These are phyloP conservation scores for Auricularia auricula-judae DNA, from an alignment of 768 basidiomycete species.

Conservation along the genomic window DNA sequence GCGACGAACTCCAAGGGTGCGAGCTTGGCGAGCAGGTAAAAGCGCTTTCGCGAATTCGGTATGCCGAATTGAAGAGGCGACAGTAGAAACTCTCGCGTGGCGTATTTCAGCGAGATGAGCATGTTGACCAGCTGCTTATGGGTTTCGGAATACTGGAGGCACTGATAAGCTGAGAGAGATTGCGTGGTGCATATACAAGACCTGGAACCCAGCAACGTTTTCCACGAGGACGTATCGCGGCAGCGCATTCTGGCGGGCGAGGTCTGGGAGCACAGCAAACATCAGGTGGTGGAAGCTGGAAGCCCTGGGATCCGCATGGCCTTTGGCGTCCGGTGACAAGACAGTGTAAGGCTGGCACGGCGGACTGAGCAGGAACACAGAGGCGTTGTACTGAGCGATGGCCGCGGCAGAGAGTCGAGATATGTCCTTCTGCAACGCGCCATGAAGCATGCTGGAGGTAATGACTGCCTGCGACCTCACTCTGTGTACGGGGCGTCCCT, in stretches of 20 bases:
- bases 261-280: constrained; percentile 46
- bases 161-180: not conserved
- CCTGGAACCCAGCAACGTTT: constrained; percentile 80
- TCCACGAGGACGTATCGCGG: constrained; percentile 60
- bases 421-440: constrained; percentile 42
- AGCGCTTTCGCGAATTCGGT: constrained; percentile 72
- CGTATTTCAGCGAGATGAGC: constrained; percentile 45
- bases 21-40: constrained; percentile 64
- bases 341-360: constrained; percentile 81
- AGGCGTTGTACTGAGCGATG: constrained; percentile 37
- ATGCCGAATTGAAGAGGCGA: constrained; percentile 72
- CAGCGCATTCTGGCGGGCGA: constrained; percentile 32
- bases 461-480: not conserved
- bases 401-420: constrained; percentile 37
- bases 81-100: constrained; percentile 48
- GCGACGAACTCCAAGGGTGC: constrained; percentile 27
- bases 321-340: constrained; percentile 61
- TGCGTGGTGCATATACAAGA: constrained; percentile 13
- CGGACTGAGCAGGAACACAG: constrained; percentile 71
- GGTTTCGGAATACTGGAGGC: constrained; percentile 49
- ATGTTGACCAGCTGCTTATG: constrained; percentile 42
- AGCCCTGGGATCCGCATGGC: constrained; percentile 61
- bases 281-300: constrained; percentile 66
- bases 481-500: not conserved
- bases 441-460: constrained; percentile 6